Evolutionary conservation across 2,329 filamentous ascomycete genomes (phyloP).

Genomic region (Tolypocladium tundrense): DNA sequence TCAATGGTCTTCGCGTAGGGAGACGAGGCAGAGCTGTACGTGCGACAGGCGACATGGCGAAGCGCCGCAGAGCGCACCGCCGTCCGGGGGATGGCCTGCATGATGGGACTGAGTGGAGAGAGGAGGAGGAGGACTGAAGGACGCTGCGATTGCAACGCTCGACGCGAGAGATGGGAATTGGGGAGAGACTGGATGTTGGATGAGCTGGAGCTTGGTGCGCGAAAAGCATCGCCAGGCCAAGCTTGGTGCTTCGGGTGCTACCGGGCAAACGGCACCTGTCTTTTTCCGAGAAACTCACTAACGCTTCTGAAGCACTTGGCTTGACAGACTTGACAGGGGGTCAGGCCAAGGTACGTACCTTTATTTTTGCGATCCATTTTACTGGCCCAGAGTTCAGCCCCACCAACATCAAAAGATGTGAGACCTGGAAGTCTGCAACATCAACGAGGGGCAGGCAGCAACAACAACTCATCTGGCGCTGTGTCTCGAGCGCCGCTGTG

Average conservation of each 20-base stretch:
- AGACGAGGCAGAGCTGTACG: slow-evolving; percentile 59
- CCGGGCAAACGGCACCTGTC: slow-evolving; percentile 11
- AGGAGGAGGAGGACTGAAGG: slow-evolving; percentile 1
- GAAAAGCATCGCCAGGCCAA: slow-evolving; percentile 6
- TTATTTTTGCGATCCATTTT: background rate
- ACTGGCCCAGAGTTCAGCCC: background rate
- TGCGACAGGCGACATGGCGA: slow-evolving; percentile 55
- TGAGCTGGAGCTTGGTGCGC: slow-evolving; percentile 9
- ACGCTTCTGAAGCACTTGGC: background rate
- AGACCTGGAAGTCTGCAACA: background rate
- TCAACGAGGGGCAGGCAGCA: background rate
- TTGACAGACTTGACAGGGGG: background rate
- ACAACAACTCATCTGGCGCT: background rate
- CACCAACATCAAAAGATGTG: background rate
- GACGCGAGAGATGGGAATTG: slow-evolving; percentile 9
- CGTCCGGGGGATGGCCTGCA: slow-evolving; percentile 75
- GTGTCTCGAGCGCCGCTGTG: background rate
- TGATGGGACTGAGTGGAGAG: slow-evolving; percentile 32
- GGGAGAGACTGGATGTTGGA: slow-evolving; percentile 6
- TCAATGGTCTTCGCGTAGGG: slow-evolving; percentile 63
- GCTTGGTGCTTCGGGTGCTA: slow-evolving; percentile 9
- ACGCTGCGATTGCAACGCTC: slow-evolving; percentile 10
- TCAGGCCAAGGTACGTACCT: background rate
- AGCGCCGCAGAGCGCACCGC: slow-evolving; percentile 58
- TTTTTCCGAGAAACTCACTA: slow-evolving; percentile 11